A percentile compares a stretch with the other conserved stretches of the same genome.
These are phyloP conservation scores for Gossypium arboreum DNA, from an alignment of 345 rosid species.

Conservation along the genomic window DNA sequence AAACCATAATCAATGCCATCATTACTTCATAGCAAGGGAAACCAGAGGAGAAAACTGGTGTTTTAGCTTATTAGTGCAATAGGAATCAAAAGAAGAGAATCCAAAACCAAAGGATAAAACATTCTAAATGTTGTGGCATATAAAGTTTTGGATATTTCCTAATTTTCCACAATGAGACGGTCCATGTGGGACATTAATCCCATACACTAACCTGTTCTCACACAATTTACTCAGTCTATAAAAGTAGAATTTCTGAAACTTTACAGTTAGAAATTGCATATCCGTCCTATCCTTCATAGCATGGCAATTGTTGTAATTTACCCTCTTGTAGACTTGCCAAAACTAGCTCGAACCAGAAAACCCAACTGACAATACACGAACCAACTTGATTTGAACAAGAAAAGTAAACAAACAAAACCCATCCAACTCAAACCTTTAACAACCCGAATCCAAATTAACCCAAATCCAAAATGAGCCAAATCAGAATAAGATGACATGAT, in stretches of 20 bases:
- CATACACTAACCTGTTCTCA: background rate
- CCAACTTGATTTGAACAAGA: background rate
- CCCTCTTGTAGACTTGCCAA: background rate
- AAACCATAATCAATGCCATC: background rate
- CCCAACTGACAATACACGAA: background rate
- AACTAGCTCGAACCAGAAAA: background rate
- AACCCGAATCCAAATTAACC: background rate
- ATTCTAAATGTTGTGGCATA: background rate
- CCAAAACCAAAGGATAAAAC: background rate
- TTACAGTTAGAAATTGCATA: background rate
- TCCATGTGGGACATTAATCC: background rate
- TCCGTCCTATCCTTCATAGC: background rate
- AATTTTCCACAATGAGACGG: background rate
- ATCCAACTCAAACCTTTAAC: too few relatives aligned
- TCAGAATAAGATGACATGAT: background rate
- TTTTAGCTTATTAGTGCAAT: background rate
- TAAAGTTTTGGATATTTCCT: background rate
- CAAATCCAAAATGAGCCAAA: background rate
- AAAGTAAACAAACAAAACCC: background rate
- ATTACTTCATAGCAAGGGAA: background rate
- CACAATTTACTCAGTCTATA: background rate
- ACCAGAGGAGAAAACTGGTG: background rate
- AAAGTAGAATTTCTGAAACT: background rate
- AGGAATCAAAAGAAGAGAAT: background rate
- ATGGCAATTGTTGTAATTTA: background rate